These are phyloP conservation scores for Phytopythium kandeliae DNA, from an alignment of 352 stramenopile species.

Conservation along the genomic window DNA sequence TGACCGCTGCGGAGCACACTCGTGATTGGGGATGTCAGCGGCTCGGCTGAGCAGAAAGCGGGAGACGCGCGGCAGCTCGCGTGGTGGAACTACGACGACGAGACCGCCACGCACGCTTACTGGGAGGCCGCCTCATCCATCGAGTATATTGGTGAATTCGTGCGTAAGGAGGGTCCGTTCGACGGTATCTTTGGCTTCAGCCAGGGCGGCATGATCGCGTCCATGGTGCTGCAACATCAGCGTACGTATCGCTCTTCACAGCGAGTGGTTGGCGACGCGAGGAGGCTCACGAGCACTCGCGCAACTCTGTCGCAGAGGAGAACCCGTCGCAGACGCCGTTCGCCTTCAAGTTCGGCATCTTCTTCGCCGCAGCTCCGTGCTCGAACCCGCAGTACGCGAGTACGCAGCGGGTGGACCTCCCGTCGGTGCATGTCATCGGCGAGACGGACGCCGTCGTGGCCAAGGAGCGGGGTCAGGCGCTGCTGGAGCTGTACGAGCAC, in stretches of 20 bases:
- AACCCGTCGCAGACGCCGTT: constrained; percentile 38
- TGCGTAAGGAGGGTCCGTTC: constrained; percentile 50
- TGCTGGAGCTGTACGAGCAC: constrained; percentile 45
- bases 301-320: constrained; percentile 11
- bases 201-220: constrained; percentile 51
- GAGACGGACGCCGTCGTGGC: constrained; percentile 60
- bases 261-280: neutral
- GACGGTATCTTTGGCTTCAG: constrained; percentile 66
- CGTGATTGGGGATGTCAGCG: neutral
- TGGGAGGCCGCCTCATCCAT: constrained; percentile 39
- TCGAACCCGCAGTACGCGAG: constrained; percentile 18
- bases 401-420: constrained; percentile 37
- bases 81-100: constrained; percentile 63
- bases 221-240: constrained; percentile 51
- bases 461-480: constrained; percentile 34
- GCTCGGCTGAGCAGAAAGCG: constrained; percentile 7
- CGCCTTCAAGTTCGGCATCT: constrained; percentile 65
- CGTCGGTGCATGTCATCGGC: constrained; percentile 78
- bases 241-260: constrained; percentile 10
- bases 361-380: constrained; percentile 42
- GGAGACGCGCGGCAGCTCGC: constrained; percentile 47
- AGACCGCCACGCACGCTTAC: constrained; percentile 25
- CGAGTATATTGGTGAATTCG: constrained; percentile 42
- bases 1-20: neutral
- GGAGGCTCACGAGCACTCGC: neutral